Base-by-base conservation (phyloP, 257 asterid species). In the Ophiorrhiza pumila region DNA sequence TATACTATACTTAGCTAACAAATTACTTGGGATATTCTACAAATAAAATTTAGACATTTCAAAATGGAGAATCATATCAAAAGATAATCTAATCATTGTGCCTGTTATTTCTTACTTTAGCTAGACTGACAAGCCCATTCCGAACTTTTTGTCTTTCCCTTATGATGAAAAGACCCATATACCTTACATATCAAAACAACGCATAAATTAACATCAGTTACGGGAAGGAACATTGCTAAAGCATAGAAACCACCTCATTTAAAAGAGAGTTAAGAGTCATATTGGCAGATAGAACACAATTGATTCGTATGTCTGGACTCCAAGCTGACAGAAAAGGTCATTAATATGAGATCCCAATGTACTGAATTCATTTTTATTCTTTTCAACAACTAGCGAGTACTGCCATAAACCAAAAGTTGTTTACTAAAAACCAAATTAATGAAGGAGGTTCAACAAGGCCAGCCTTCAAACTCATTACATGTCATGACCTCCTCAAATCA, bases 271-370 rank as follows among this genome's bases (percentile, higher is more conserved):
- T 79, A n/a, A 45, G 97, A 84, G 81, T 95, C 90, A 72, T 98
- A 95, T 68, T 90, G 91, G 85, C 93, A 91, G 81, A 95, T 95
- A 75, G 99, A 95, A 85, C 99, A 95, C 64, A 95, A 80, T 78
- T 90, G 92, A 77, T 95, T 92, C 25, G 99, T 95, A 55, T 95
- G 97, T 68, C 85, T 79, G 65, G 99, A 91, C 81, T 89, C 98
- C 72, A 89, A 85, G 75, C 99, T 95, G 95, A 68, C 65, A 71
- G 73, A 71, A 79, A 25, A 73, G 78, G 77, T 73, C 57, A 69
- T 34, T 20, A 34, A 37, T 43, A 69, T 9, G 34, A 9, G 32
- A 27, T 41, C 13, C 53, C 62, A 56, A 69, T 22, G 14, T 5
- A 45, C 9, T 41, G 20, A 63, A 63, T 25, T 18, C 49, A 41